phyloP scores from a whole-genome alignment of 305 asterid genomes.

The Euphrasia arctica region DNA sequence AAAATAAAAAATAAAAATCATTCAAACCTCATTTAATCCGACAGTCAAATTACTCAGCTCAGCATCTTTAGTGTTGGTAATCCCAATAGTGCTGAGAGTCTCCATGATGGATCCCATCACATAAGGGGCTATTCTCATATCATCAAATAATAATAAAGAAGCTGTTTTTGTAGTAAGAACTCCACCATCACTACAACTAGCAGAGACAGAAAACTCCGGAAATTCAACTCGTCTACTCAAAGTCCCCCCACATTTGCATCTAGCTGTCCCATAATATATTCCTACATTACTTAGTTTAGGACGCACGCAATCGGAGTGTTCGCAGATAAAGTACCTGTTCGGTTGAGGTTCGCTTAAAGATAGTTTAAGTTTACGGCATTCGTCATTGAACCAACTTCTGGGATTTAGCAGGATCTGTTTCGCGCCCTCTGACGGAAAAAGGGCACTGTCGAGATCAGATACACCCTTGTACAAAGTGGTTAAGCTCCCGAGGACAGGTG shows the following conservation, averaged over 20 bases:
- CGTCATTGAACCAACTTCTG: background rate
- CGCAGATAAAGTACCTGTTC: too few relatives aligned
- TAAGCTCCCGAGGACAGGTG: background rate
- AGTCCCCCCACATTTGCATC: background rate
- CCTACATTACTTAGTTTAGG: too few relatives aligned
- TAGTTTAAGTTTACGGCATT: background rate
- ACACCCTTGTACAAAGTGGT: constrained; percentile 7
- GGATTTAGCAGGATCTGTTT: background rate
- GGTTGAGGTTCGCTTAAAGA: too few relatives aligned
- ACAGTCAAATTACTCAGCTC: background rate
- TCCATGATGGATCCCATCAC: background rate
- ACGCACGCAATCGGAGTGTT: too few relatives aligned
- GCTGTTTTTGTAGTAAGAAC: background rate
- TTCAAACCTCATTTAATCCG: background rate
- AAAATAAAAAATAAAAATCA: background rate
- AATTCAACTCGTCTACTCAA: background rate
- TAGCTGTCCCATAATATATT: background rate
- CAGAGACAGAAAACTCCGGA: background rate
- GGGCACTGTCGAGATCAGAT: background rate
- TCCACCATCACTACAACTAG: background rate
- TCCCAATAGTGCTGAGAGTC: background rate
- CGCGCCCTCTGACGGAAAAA: background rate
- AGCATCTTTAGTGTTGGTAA: background rate
- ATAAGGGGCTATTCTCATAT: background rate
- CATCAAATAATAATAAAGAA: constrained; percentile 22